These are phyloP conservation scores for Trypanosoma avium DNA, from an alignment of 208 protist genomes.

Conservation along the genomic window DNA sequence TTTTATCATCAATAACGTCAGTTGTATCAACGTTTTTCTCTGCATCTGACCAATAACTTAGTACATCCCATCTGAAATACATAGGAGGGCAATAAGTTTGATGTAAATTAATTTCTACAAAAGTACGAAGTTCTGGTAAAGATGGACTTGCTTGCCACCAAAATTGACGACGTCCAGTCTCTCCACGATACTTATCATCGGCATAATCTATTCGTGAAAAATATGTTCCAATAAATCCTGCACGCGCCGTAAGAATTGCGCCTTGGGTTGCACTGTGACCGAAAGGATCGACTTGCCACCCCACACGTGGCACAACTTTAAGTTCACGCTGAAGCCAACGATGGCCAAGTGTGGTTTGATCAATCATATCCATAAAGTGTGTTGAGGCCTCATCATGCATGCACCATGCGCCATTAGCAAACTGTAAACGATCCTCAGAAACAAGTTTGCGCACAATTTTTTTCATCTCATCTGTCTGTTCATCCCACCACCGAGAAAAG, in stretches of 20 bases:
- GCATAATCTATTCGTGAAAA: slow-evolving; percentile 50
- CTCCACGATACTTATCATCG: slow-evolving; percentile 21
- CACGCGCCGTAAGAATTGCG: slow-evolving; percentile 29
- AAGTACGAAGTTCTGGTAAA: slow-evolving; percentile 22
- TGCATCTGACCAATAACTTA: background rate
- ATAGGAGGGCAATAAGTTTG: slow-evolving; percentile 34
- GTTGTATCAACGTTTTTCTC: background rate
- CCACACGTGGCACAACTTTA: slow-evolving; percentile 23
- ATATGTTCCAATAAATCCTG: slow-evolving; percentile 39
- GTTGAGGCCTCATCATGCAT: slow-evolving; percentile 66
- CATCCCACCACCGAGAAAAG: slow-evolving; percentile 64
- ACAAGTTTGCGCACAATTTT: slow-evolving; percentile 17
- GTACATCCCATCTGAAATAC: slow-evolving; percentile 22
- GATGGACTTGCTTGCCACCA: slow-evolving; percentile 30
- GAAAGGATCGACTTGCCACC: slow-evolving; percentile 64
- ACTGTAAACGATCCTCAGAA: slow-evolving; percentile 35
- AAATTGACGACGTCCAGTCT: slow-evolving; percentile 18
- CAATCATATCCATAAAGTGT: slow-evolving; percentile 32
- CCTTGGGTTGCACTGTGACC: slow-evolving; percentile 40
- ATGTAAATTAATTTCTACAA: slow-evolving; percentile 30
- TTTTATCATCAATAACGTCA: slow-evolving; percentile 8
- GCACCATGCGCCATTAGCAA: slow-evolving; percentile 38
- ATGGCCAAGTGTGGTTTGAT: slow-evolving; percentile 54
- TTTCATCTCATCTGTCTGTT: slow-evolving; percentile 29
- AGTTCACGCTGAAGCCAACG: slow-evolving; percentile 42